Percentiles rank a stretch among this genome's conserved stretches.
Conservation (phyloP, 768 basidiomycete species). For the Macrolepiota albuminosa region DNA sequence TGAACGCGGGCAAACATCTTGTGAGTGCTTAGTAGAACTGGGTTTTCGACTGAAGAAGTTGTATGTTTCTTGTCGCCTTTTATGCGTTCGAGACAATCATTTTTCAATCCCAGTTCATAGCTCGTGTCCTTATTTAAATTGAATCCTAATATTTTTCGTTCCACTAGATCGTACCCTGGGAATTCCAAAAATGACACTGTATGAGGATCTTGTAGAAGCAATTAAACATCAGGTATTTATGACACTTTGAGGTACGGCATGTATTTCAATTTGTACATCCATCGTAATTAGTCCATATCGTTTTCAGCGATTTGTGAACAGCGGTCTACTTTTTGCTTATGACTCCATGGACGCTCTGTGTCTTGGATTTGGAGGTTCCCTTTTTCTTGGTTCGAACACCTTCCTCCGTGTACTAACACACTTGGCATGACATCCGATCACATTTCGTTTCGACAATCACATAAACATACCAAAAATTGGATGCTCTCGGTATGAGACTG, state of each 20-base stretch:
- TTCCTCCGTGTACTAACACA: background rate
- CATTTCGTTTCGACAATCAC: background rate
- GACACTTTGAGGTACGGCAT: background rate
- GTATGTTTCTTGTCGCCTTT: background rate
- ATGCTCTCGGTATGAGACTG: background rate
- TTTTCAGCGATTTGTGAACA: background rate
- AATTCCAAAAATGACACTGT: background rate
- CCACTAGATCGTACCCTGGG: background rate
- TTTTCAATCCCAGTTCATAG: background rate
- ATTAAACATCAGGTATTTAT: background rate
- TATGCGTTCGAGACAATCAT: background rate
- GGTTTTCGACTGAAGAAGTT: slow-evolving; percentile 9
- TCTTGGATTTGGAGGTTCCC: background rate
- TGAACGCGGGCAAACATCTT: slow-evolving; percentile 11
- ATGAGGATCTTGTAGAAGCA: background rate
- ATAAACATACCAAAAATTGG: background rate
- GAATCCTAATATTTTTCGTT: background rate
- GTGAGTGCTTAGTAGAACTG: slow-evolving; percentile 12
- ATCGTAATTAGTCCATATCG: background rate
- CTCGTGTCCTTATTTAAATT: background rate
- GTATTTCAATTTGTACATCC: background rate
- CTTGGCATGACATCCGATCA: background rate
- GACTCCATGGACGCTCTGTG: background rate
- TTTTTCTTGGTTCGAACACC: background rate
- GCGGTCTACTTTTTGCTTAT: background rate